Percentiles rank a stretch among this genome's conserved stretches.
These are phyloP conservation scores for Globisporangium emineosum DNA, from an alignment of 352 stramenopile species.

Conservation along the genomic window DNA sequence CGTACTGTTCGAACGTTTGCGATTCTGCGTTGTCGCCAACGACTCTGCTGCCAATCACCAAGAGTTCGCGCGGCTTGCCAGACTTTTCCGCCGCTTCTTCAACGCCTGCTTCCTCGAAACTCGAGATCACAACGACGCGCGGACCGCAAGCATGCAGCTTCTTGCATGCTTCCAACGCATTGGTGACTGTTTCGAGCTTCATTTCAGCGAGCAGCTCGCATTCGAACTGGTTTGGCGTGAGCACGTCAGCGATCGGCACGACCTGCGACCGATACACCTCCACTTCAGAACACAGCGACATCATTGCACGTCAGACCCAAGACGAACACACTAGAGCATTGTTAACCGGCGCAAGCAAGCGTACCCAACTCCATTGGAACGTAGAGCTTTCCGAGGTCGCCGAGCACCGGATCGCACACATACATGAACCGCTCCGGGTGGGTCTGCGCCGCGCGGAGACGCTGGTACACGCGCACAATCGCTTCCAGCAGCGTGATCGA, in stretches of 20 bases:
- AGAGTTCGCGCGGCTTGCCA: constrained; percentile 33
- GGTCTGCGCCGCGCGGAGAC: constrained; percentile 47
- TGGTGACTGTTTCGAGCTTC: constrained; percentile 57
- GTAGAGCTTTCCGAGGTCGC: constrained; percentile 80
- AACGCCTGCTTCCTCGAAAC: constrained; percentile 53
- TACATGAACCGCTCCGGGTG: constrained; percentile 56
- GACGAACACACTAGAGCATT: too few relatives aligned
- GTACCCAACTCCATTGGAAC: constrained; percentile 73
- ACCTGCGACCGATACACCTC: constrained; percentile 76
- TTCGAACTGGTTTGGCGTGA: constrained; percentile 87
- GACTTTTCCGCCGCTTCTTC: constrained; percentile 33
- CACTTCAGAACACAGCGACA: constrained; percentile 33
- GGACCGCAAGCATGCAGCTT: constrained; percentile 71
- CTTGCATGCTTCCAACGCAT: constrained; percentile 67
- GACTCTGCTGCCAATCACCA: constrained; percentile 72
- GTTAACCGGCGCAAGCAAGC: too few relatives aligned
- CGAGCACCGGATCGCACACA: constrained; percentile 83
- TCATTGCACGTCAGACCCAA: constrained; percentile 8
- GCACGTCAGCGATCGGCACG: constrained; percentile 76
- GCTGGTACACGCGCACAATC: constrained; percentile 64
- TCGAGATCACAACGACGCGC: constrained; percentile 80
- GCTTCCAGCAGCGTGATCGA: constrained; percentile 65
- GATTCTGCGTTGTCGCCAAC: constrained; percentile 10
- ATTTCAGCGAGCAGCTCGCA: constrained; percentile 77
- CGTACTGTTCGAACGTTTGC: constrained; percentile 61